Evolutionary conservation across 2,329 filamentous ascomycete genomes (phyloP).

Genomic region (Uncinocarpus reesii): DNA sequence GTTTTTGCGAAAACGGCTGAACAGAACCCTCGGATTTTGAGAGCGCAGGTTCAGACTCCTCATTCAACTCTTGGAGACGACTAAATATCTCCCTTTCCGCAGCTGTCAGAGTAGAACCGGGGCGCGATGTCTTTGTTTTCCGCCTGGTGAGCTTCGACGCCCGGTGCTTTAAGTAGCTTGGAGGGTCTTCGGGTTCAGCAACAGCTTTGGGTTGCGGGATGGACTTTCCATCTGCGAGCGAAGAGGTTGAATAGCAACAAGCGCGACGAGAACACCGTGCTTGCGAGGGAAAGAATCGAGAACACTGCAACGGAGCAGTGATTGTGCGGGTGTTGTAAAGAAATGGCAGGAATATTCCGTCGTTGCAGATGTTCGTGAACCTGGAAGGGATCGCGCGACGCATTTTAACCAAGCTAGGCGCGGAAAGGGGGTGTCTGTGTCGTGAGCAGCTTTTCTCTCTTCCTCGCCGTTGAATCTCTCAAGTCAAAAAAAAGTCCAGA

Average conservation of each 20-base stretch:
- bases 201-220: too few species aligned
- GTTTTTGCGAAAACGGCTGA: not conserved
- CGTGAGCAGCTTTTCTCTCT: too few species aligned
- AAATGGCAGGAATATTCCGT: conserved; percentile 48
- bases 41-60: not conserved
- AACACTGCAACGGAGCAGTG: conserved; percentile 10
- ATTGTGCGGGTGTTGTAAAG: conserved; percentile 63
- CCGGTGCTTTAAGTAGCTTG: conserved; percentile 1
- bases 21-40: too few species aligned
- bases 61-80: not conserved
- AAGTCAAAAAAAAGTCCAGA: too few species aligned
- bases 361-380: conserved; percentile 23
- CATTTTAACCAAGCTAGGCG: conserved; percentile 22
- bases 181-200: not conserved
- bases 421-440: too few species aligned
- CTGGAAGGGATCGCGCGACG: conserved; percentile 25
- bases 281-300: not conserved
- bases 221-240: not conserved
- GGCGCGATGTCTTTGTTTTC: not conserved
- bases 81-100: conserved; percentile 9
- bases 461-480: too few species aligned
- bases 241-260: not conserved
- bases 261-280: not conserved
- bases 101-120: conserved; percentile 9
- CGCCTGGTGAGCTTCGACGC: not conserved